These are phyloP conservation scores for Trichoderma pleuroti DNA, from an alignment of 2,329 filamentous ascomycete genomes.

Conservation along the genomic window DNA sequence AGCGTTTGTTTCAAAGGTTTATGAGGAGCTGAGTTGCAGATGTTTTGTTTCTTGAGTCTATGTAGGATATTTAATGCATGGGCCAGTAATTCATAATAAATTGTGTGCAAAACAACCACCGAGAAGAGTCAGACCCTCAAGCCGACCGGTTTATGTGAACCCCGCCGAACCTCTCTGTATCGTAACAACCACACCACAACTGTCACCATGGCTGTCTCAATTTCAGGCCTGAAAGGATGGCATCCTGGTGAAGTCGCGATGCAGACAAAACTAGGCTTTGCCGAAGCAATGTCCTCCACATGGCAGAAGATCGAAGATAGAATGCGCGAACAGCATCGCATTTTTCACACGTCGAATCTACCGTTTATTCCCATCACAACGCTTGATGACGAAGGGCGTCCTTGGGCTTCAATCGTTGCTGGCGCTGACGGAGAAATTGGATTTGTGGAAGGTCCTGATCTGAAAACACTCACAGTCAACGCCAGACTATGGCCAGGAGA, in stretches of 20 bases:
- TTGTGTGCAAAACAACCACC: neutral
- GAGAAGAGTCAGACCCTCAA: neutral
- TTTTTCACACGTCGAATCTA: slow-evolving; percentile 14
- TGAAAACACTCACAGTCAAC: slow-evolving; percentile 12
- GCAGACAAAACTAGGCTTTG: slow-evolving; percentile 13
- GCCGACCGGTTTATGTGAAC: neutral
- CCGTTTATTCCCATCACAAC: slow-evolving; percentile 15
- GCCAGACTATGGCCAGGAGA: slow-evolving; percentile 13
- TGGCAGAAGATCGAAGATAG: slow-evolving; percentile 1
- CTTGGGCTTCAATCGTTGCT: slow-evolving; percentile 16
- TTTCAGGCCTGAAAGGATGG: slow-evolving; percentile 9
- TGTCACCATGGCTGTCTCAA: neutral
- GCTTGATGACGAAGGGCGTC: slow-evolving; percentile 10
- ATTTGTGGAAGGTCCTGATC: slow-evolving; percentile 11
- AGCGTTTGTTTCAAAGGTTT: neutral
- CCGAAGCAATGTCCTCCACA: neutral
- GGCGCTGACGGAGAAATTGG: slow-evolving; percentile 9
- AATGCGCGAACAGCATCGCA: slow-evolving; percentile 18
- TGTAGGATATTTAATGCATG: neutral
- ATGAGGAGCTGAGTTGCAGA: neutral
- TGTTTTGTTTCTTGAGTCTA: neutral
- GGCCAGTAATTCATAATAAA: neutral
- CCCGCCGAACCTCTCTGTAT: neutral
- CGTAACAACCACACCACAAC: neutral
- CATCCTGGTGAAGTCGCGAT: slow-evolving; percentile 14